Conservation (phyloP, 768 basidiomycete genomes). For the Hydnomerulius pinastri region DNA sequence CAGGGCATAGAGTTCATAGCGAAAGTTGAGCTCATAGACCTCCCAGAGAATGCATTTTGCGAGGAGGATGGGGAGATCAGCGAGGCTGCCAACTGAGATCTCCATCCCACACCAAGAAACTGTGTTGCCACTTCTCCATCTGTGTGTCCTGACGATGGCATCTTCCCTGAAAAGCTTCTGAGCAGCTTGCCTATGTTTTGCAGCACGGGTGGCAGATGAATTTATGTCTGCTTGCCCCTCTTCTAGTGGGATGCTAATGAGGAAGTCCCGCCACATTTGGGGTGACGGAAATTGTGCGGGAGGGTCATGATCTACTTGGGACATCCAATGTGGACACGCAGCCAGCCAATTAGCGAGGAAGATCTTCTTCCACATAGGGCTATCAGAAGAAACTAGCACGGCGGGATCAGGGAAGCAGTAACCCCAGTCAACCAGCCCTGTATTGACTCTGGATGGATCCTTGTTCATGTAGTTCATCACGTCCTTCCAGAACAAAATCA, state of each 20-base stretch:
- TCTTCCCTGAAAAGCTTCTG: conserved; percentile 5
- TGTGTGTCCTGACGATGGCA: not conserved
- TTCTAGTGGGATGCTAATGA: conserved; percentile 1
- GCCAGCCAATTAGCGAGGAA: conserved; percentile 14
- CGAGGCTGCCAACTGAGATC: not conserved
- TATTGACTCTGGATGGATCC: not conserved
- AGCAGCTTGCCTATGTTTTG: not conserved
- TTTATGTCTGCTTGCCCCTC: not conserved
- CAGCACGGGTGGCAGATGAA: not conserved
- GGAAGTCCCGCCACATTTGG: conserved; percentile 11
- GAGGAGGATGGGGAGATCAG: not conserved
- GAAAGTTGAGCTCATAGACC: conserved; percentile 19
- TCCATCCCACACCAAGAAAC: not conserved
- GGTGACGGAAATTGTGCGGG: conserved; percentile 1
- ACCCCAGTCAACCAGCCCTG: not conserved
- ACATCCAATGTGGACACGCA: conserved; percentile 4
- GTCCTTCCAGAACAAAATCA: not conserved
- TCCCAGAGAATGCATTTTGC: conserved; percentile 18
- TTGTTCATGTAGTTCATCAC: not conserved
- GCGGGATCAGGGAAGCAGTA: conserved; percentile 13
- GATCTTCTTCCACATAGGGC: not conserved
- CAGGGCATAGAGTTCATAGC: conserved; percentile 20
- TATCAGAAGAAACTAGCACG: not conserved
- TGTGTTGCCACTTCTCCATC: not conserved
- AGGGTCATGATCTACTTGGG: conserved; percentile 4